Base-by-base conservation (phyloP, 108 stramenopile species). In the Skeletonema grethae region DNA sequence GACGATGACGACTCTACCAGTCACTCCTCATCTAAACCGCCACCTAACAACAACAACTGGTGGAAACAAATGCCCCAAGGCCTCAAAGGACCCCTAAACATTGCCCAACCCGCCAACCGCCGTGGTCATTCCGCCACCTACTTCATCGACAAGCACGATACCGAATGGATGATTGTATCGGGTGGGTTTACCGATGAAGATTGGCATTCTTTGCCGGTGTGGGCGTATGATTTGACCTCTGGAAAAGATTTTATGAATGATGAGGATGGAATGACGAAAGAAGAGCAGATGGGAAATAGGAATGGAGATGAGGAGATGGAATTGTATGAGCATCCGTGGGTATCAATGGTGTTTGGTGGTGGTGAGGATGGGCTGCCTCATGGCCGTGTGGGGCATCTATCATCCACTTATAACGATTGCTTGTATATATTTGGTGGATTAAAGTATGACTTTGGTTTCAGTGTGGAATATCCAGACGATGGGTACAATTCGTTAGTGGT, bases 181-280 rank as follows among this genome's bases (percentile, higher is more conserved):
- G 82, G 82, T 30, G 82, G 82, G 61, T 83, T 83, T 56, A 79
- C 75, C n/a, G 82, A 76, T 56, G 48, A 56, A 35, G 77, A 83
- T 38, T 83, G 82, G 82, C 36, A 67, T 2, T 38, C 72, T 2
- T 73, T 83, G 36, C 82, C 82, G 15, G 82, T 83, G 0, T 83
- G 77, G 77, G 82, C 82, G 3, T 83, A 60, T 46, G 82, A 83
- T 60, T 32, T 83, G 43, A 67, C 71, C 7, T 45, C 39, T 0
- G 41, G 39, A 9, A 70, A n/a, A 2, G 18, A 25, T n/a, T n/a
- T n/a, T n/a, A n/a, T n/a, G n/a, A n/a, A n/a, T n/a, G n/a, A n/a
- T n/a, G n/a, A n/a, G n/a, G n/a, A n/a, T n/a, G n/a, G n/a, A n/a
- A n/a, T n/a, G n/a, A n/a, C n/a, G n/a, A n/a, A n/a, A n/a, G n/a